Base-by-base conservation (phyloP, 441 rosid species). In the Dalechampia spathulata region DNA sequence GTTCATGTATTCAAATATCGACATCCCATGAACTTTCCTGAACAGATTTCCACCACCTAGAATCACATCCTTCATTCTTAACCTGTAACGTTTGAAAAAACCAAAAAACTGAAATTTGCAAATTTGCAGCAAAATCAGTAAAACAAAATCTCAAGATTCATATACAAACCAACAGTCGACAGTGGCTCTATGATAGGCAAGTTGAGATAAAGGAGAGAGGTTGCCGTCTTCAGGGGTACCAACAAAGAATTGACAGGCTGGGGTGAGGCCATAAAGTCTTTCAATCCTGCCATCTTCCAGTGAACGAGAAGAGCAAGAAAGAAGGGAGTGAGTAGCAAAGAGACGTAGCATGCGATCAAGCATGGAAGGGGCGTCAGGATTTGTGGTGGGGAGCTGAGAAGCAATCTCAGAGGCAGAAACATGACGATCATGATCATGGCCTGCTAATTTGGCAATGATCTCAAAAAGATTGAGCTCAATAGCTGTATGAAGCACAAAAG, bases 41-140 rank as follows among this genome's bases (percentile, higher is more conserved):
- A 85, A 87, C 10, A 85, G 87, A 49, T 78, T 79, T 14, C 82
- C 93, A 44, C 96, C 93, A 21, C 83, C 85, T 27, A 85, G 76
- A 66, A 83, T 66, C 7, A 85, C 83, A 65, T 85, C 90, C 49
- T 83, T 87, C 81, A 85, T 63, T 69, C 81, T 57, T 48, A 78
- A 83, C 96, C 88, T 81, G 39, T 4, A 44, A 38, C n/a, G n/a
- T n/a, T n/a, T n/a, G n/a, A n/a, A n/a, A n/a, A n/a, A n/a, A n/a
- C n/a, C n/a, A n/a, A n/a, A n/a, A n/a, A n/a, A n/a, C n/a, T n/a
- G n/a, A n/a, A n/a, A n/a, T n/a, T n/a, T n/a, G n/a, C n/a, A n/a
- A n/a, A n/a, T n/a, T n/a, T n/a, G n/a, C n/a, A n/a, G n/a, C n/a
- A n/a, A n/a, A n/a, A n/a, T n/a, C n/a, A n/a, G n/a, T n/a, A n/a